These are phyloP conservation scores for Nannizziopsis arthrosporioides DNA, from an alignment of 2,329 filamentous ascomycete species.

Conservation along the genomic window DNA sequence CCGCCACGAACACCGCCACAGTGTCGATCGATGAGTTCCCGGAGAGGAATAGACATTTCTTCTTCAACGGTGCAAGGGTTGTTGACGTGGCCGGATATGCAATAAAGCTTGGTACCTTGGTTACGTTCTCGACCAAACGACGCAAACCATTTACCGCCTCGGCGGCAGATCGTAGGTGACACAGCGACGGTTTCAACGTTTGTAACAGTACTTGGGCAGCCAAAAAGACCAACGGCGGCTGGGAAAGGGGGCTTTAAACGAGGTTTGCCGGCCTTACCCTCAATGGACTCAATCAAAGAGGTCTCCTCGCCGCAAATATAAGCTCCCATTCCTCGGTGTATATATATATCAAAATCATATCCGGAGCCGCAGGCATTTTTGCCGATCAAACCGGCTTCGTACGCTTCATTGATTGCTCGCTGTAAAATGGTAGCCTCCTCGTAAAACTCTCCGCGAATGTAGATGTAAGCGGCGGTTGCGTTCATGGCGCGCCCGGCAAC, in stretches of 20 bases:
- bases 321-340: slow-evolving; percentile 93
- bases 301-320: slow-evolving; percentile 99
- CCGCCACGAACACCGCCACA: slow-evolving; percentile 92
- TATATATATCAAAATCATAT: slow-evolving; percentile 94
- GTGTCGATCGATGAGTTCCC: slow-evolving; percentile 95
- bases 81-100: slow-evolving; percentile 97
- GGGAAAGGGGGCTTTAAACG: slow-evolving; percentile 98
- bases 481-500: slow-evolving; percentile 98
- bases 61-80: slow-evolving; percentile 97
- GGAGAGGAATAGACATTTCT: slow-evolving; percentile 96
- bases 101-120: slow-evolving; percentile 93
- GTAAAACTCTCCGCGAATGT: slow-evolving; percentile 97
- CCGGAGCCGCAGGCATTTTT: slow-evolving; percentile 96
- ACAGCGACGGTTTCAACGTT: slow-evolving; percentile 97
- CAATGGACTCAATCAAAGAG: slow-evolving; percentile 91
- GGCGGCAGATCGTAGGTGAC: slow-evolving; percentile 85
- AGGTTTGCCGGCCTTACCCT: slow-evolving; percentile 97
- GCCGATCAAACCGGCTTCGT: slow-evolving; percentile 84
- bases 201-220: slow-evolving; percentile 93
- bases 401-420: slow-evolving; percentile 93
- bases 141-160: slow-evolving; percentile 87
- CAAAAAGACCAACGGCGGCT: slow-evolving; percentile 91
- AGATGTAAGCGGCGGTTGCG: slow-evolving; percentile 95
- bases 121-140: slow-evolving; percentile 91
- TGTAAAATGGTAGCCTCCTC: slow-evolving; percentile 90